Evolutionary conservation across 2,329 filamentous ascomycete genomes (phyloP).

Genomic region (Ophiostoma tasmaniense): DNA sequence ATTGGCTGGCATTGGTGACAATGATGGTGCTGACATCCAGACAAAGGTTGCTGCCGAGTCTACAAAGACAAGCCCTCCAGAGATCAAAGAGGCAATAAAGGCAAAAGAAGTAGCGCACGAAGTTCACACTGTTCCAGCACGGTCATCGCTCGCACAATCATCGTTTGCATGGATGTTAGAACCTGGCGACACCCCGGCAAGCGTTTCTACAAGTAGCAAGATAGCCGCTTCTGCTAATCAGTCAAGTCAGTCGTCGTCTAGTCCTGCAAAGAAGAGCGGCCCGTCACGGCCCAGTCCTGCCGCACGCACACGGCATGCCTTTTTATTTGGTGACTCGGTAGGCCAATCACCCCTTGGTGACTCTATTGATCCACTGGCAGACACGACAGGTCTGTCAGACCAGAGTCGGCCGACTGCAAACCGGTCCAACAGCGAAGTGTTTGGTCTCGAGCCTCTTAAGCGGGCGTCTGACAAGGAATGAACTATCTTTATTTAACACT

Average conservation of each 20-base stretch:
- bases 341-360: conserved; percentile 24
- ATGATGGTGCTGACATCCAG: too few species aligned
- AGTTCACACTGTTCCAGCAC: conserved; percentile 44
- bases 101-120: conserved; percentile 16
- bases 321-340: conserved; percentile 49
- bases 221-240: background rate
- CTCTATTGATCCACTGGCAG: conserved; percentile 27
- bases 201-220: background rate
- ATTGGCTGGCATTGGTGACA: too few species aligned
- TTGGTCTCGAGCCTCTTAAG: conserved; percentile 45
- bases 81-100: background rate
- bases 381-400: background rate
- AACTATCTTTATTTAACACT: background rate
- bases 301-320: conserved; percentile 44
- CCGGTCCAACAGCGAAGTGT: conserved; percentile 41
- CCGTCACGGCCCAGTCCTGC: conserved; percentile 19
- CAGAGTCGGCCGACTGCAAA: conserved; percentile 24
- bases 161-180: conserved; percentile 76
- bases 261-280: conserved; percentile 16
- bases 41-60: background rate
- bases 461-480: conserved; percentile 20
- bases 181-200: conserved; percentile 38
- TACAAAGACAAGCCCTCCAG: background rate
- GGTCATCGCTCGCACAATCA: conserved; percentile 62
- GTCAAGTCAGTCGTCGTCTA: background rate